Base-by-base conservation (phyloP, 2,329 filamentous ascomycete genomes). In the Ophiognomonia clavigignenti-juglandacearum region DNA sequence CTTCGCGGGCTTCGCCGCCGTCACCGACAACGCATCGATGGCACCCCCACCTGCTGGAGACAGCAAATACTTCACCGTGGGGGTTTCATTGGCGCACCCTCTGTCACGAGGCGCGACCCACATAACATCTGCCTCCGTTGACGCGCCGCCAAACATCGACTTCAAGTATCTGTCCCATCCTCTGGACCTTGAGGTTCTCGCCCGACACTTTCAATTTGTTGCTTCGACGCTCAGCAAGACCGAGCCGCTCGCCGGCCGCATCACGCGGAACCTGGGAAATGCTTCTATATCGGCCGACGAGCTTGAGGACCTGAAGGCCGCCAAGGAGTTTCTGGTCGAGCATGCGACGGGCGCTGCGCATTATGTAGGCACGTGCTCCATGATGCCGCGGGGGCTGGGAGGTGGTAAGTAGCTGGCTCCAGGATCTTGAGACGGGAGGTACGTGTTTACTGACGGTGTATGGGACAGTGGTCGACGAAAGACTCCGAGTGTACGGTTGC, bases 131-230 rank as follows among this genome's bases (percentile, higher is more conserved):
- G 6, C 20, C 9, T 5, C 29, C n/a, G 29, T 14, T 14, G 56
- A 59, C 6, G 67, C 69, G 5, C 59, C 67, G 23, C 71, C 74
- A 0, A 64, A 71, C 6, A 78, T 82, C 55, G 73, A 83, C 51
- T 75, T 77, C 16, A 69, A 70, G 22, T 82, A 72, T 64, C 72
- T 82, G 56, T 70, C 69, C 5, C 63, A 80, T 53, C 72, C 77
- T 4, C 67, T 80, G 22, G 80, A 83, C 55, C 57, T 82, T 39
- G 77, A 80, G 61, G 70, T 67, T 8, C 68, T 78, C 19, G 67
- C 64, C 1, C 63, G 66, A 22, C 67, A 64, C 9, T 64, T 72
- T 6, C 69, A 68, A 32, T 68, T 73, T 46, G 29, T 32, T 6
- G 29, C 13, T 14, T 32, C 29, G 7, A 32, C 29, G 16, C 29